phyloP scores from a whole-genome alignment of 805 yeast genomes.

The Wickerhamomyces xylosicus region DNA sequence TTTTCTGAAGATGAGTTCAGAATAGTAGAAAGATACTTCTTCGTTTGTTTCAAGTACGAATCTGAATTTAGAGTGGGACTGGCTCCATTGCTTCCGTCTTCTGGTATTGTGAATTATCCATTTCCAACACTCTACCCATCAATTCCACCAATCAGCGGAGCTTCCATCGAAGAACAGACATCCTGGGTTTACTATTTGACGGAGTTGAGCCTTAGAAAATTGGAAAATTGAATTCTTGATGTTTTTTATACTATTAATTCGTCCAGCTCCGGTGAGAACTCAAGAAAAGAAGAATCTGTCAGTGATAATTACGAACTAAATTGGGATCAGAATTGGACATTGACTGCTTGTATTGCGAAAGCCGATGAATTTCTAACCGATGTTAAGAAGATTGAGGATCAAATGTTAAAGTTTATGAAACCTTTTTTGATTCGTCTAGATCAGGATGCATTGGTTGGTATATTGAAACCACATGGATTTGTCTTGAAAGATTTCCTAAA shows the following conservation, averaged over 20 bases:
- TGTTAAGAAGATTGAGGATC: conserved; percentile 12
- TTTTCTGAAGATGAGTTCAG: conserved; percentile 11
- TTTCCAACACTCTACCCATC: conserved; percentile 16
- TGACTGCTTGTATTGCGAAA: conserved; percentile 5
- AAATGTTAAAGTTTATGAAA: conserved; percentile 6
- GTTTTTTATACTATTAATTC: conserved; percentile 13
- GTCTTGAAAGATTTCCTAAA: conserved; percentile 7
- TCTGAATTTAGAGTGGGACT: conserved; percentile 17
- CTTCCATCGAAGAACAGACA: conserved; percentile 10
- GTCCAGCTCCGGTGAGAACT: conserved; percentile 1
- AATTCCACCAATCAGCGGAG: conserved; percentile 12
- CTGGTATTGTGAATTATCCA: conserved; percentile 17
- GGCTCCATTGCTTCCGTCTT: conserved; percentile 16
- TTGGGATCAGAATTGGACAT: conserved; percentile 10
- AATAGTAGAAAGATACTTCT: conserved; percentile 14
- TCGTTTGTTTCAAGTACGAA: conserved; percentile 16
- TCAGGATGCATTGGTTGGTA: conserved; percentile 7
- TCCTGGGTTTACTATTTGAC: conserved; percentile 18
- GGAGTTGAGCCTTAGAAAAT: conserved; percentile 15
- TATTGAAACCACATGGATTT: conserved; percentile 15
- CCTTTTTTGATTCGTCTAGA: conserved; percentile 1
- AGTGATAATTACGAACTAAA: conserved; percentile 8
- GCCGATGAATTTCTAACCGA: conserved; percentile 9
- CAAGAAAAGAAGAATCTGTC: conserved; percentile 6
- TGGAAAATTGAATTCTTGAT: conserved; percentile 17